Base-by-base conservation (phyloP, 306 rosid species). In the Cicer bijugum region DNA sequence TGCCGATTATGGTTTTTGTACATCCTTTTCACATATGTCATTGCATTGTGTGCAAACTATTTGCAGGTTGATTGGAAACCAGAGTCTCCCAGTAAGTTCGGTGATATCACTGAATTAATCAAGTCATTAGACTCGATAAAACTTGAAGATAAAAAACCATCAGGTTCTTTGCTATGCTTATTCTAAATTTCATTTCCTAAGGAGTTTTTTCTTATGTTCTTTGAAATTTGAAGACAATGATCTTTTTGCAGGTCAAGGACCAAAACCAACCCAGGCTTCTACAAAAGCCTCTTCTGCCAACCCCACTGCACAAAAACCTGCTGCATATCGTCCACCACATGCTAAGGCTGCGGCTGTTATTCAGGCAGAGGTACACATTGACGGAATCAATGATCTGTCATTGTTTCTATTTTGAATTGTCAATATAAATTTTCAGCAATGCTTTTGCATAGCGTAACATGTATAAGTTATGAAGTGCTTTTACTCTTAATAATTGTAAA, bases 1-100 rank as follows among this genome's bases (percentile, higher is more conserved):
- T 39, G 72, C 38, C n/a, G 45, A 42, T 66, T 51, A 28, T 47
- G 39, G n/a, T 17, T 59, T 74, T 39, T 43, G 15, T 50, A 38
- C 17, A 33, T 14, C 16, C 61, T 57, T 78, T 48, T 28, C 37
- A 20, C 50, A 55, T 28, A 43, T 53, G 15, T 75, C 72, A 42
- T n/a, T 68, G 48, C 66, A 67, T 55, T 51, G 58, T 38, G 9
- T 56, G 38, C 69, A 50, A 71, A 76, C 66, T 64, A 43, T 83
- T 45, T 69, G 40, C 89, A 93, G 97, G 97, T 74, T 68, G 98
- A 93, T 65, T 93, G 98, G 98, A 93, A 88, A 75, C 96, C 98
- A 6, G 96, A 81, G 87, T 86, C 88, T 14, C 88, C 94, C 3
- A 84, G 81, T 50, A 88, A 74, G 57, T 93, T 85, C 19, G 88